Evolutionary conservation across 805 yeast species (phyloP).

Genomic region (Myxozyma monticola): DNA sequence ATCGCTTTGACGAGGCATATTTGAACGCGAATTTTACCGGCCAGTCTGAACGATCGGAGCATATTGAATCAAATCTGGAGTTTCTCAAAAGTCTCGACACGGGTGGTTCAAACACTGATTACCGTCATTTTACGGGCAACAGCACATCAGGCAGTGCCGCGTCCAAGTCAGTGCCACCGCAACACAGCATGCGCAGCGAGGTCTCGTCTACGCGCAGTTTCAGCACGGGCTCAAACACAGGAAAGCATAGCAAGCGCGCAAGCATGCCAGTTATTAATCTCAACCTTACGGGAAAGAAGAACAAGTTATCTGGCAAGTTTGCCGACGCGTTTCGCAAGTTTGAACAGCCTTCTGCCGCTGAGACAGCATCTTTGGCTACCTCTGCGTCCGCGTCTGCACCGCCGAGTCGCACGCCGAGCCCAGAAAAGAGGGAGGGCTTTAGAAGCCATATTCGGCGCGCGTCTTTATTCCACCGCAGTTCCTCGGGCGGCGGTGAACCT

Average conservation of each 20-base stretch:
- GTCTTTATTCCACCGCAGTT: slow-evolving; percentile 9
- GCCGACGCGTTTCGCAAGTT: slow-evolving; percentile 28
- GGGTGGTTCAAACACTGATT: slow-evolving; percentile 21
- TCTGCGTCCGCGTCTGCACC: not conserved
- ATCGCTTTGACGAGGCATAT: not conserved
- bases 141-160: not conserved
- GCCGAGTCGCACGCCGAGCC: slow-evolving; percentile 19
- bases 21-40: slow-evolving; percentile 19
- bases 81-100: slow-evolving; percentile 27
- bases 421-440: slow-evolving; percentile 13
- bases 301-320: slow-evolving; percentile 22
- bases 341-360: slow-evolving; percentile 10
- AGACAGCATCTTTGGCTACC: not conserved
- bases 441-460: slow-evolving; percentile 11
- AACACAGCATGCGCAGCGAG: not conserved
- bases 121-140: slow-evolving; percentile 1
- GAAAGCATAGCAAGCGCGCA: slow-evolving; percentile 20
- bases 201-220: slow-evolving; percentile 2
- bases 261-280: slow-evolving; percentile 13
- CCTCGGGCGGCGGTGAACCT: too few species aligned
- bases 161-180: too few species aligned
- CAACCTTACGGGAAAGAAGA: not conserved
- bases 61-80: slow-evolving; percentile 27
- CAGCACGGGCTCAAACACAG: slow-evolving; percentile 13
- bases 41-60: slow-evolving; percentile 25